These are phyloP conservation scores for Lentinula raphanica DNA, from an alignment of 768 basidiomycete genomes.

Conservation along the genomic window DNA sequence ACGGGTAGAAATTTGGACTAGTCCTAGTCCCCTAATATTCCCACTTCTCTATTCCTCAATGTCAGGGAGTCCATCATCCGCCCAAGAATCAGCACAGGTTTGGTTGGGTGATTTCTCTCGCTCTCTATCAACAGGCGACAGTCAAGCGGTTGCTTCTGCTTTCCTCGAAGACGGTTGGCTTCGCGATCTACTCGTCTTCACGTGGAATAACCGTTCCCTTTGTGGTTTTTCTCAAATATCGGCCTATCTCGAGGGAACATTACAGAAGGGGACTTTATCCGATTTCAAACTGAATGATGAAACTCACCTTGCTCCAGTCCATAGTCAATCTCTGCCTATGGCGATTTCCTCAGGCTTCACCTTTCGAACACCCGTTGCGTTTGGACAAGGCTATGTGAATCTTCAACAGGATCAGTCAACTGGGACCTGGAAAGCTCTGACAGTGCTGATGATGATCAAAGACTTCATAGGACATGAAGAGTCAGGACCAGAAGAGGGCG, in stretches of 20 bases:
- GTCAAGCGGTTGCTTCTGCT: conserved; percentile 14
- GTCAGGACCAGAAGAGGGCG: conserved; percentile 20
- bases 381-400: conserved; percentile 29
- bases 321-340: conserved; percentile 9
- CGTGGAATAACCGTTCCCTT: conserved; percentile 37
- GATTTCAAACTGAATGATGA: conserved; percentile 22
- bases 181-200: conserved; percentile 37
- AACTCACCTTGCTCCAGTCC: conserved; percentile 16
- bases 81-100: neutral
- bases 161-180: conserved; percentile 34
- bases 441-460: conserved; percentile 26
- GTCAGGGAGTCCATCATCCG: neutral
- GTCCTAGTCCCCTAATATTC: no score
- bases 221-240: conserved; percentile 27
- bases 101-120: conserved; percentile 14
- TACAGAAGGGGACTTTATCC: conserved; percentile 12
- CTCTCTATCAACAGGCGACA: conserved; percentile 8
- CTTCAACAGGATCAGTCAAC: conserved; percentile 20
- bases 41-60: neutral
- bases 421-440: conserved; percentile 30
- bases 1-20: no score
- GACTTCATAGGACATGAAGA: conserved; percentile 34
- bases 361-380: conserved; percentile 26
- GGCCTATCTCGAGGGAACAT: conserved; percentile 21
- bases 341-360: conserved; percentile 31